Conservation (phyloP, 164 flowering plant genomes). For the Aristolochia fimbriata region DNA sequence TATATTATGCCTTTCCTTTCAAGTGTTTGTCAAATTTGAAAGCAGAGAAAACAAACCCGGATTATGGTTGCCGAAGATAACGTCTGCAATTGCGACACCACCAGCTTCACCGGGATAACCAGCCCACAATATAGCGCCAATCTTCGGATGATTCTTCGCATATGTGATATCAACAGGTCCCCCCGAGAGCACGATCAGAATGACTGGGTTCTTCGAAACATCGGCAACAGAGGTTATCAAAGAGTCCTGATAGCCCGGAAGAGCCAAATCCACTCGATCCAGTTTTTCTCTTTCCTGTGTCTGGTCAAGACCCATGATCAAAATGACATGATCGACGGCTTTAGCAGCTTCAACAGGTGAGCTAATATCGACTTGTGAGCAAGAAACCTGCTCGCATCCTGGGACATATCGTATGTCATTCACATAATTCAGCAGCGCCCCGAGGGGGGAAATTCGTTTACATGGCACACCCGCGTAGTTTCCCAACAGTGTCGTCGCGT, state of each 20-base stretch:
- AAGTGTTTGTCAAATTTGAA: too few species aligned
- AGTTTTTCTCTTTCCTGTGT: slow-evolving; percentile 48
- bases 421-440: slow-evolving; percentile 37
- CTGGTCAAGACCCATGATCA: slow-evolving; percentile 75
- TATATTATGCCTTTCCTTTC: neutral
- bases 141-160: slow-evolving; percentile 43
- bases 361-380: slow-evolving; percentile 26
- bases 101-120: slow-evolving; percentile 94
- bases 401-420: slow-evolving; percentile 18
- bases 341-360: slow-evolving; percentile 49
- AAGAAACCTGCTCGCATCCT: slow-evolving; percentile 50
- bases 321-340: slow-evolving; percentile 43
- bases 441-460: slow-evolving; percentile 29
- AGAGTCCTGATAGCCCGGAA: slow-evolving; percentile 62
- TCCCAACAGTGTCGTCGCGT: slow-evolving; percentile 37
- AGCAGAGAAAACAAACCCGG: slow-evolving; percentile 61
- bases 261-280: slow-evolving; percentile 45
- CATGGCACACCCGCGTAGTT: slow-evolving; percentile 69
- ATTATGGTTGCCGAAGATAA: slow-evolving; percentile 71
- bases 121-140: slow-evolving; percentile 74
- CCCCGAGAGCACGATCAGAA: slow-evolving; percentile 57
- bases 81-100: slow-evolving; percentile 62
- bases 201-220: slow-evolving; percentile 54
- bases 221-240: slow-evolving; percentile 40
- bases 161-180: slow-evolving; percentile 71